Base-by-base conservation (phyloP, 495 filamentous ascomycete species). In the Pyrenopolyporus hunteri region DNA sequence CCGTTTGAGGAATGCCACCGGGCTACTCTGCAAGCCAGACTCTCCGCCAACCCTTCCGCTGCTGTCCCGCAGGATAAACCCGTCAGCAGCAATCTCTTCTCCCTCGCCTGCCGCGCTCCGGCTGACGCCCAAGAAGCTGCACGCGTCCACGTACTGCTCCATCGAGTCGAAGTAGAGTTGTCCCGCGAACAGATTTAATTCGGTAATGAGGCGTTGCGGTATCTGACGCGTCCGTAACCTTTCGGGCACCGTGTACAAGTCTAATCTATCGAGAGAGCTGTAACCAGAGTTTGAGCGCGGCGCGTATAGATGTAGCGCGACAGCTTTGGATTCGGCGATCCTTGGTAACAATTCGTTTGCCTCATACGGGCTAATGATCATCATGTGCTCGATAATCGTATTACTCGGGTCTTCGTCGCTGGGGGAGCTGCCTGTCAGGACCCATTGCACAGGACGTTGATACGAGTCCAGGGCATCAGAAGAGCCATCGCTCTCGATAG, bases 121-220 rank as follows among this genome's bases (percentile, higher is more conserved):
- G 14, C 72, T 59, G 5, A 82, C 68, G 1, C 84, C 82, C 1
- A 91, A 68, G 54, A 82, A 85, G 0, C 71, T 57, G 56, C 84
- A 89, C 1, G 84, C 37, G 6, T 63, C 51, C 7, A 72, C 35
- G 63, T 89, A 91, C 39, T 88, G 79, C 2, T 69, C 47, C 46
- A 78, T 84, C 1, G 75, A 76, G 9, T 48, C 49, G 6, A 91
- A 70, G 68, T 88, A 91, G 0, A 90, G 76, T 53, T 87, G 83
- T 7, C 88, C 87, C 0, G 88, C 77, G 62, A 90, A 91, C 4
- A 91, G 74, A 58, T 87, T 87, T 9, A 90, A 76, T 44, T 86
- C 76, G 2, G 73, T 66, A 1, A 73, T 36, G 16, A 80, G 55
- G 0, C 59, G 35, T 13, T 13, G 68, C 47, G 69, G 63, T 16